These are phyloP conservation scores for Tylopilus balloui DNA, from an alignment of 768 basidiomycete genomes.

Conservation along the genomic window DNA sequence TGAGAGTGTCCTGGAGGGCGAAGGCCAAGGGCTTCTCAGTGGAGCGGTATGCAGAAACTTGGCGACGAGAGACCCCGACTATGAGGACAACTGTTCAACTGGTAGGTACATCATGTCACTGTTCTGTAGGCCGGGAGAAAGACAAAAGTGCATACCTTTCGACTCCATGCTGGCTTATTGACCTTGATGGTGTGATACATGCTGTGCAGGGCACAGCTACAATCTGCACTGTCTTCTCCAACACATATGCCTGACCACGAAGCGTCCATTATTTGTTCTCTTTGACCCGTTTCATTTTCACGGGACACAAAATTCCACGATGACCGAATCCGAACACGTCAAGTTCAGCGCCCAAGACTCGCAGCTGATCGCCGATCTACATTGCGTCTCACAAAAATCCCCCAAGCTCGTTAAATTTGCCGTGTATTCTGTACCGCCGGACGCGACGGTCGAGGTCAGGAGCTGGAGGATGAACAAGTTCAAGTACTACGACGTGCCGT, in stretches of 20 bases:
- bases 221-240: not conserved
- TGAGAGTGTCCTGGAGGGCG: no score
- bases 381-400: constrained; percentile 46
- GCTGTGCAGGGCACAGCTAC: no score
- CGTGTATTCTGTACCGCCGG: constrained; percentile 52
- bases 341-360: constrained; percentile 48
- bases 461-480: constrained; percentile 99
- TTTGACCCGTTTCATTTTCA: constrained; percentile 3
- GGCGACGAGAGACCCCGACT: no score
- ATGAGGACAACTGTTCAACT: no score
- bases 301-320: constrained; percentile 11
- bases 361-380: constrained; percentile 53
- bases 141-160: no score
- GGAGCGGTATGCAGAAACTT: no score
- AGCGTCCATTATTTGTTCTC: not conserved
- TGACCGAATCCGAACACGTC: constrained; percentile 16
- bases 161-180: no score
- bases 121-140: no score
- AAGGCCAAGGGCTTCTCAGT: no score
- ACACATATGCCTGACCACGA: constrained; percentile 12
- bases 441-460: constrained; percentile 50
- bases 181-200: no score
- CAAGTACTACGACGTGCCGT: constrained; percentile 86
- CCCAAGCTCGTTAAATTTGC: constrained; percentile 65
- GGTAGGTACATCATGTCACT: no score